These are phyloP conservation scores for Xylaria sp. DNA, from an alignment of 2,329 filamentous ascomycete genomes.

Conservation along the genomic window DNA sequence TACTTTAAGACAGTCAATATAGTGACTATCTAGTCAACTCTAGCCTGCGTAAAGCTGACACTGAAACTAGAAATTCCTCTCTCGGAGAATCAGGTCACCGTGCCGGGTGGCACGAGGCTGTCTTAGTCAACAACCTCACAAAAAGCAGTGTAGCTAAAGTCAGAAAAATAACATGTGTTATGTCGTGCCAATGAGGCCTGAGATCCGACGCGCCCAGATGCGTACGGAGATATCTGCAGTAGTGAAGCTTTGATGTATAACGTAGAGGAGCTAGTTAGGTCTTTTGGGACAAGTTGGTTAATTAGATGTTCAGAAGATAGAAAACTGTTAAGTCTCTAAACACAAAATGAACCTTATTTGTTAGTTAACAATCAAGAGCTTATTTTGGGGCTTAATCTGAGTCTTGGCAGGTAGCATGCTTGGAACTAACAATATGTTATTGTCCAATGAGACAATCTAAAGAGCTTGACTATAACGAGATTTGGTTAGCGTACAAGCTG, in stretches of 20 bases:
- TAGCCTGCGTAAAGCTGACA: too few species aligned
- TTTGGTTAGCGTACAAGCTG: background rate
- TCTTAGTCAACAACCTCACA: background rate
- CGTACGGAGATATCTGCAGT: background rate
- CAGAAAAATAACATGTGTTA: too few species aligned
- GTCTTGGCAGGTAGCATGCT: background rate
- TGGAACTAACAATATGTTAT: background rate
- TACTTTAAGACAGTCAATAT: too few species aligned
- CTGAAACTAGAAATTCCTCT: too few species aligned
- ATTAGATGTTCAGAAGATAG: background rate
- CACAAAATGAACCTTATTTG: background rate
- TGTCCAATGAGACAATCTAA: background rate
- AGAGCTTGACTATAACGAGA: background rate
- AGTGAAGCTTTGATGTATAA: background rate
- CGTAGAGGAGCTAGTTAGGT: background rate
- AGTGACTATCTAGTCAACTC: too few species aligned
- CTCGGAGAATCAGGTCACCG: too few species aligned
- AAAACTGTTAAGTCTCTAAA: background rate
- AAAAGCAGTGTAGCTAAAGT: background rate
- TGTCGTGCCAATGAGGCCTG: too few species aligned
- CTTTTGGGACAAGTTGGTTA: background rate
- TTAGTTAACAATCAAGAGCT: background rate
- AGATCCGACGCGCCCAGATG: too few species aligned
- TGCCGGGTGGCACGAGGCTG: background rate
- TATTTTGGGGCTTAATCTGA: background rate